These are phyloP conservation scores for Aspergillus intermedius DNA, from an alignment of 2,329 filamentous ascomycete species.

Conservation along the genomic window DNA sequence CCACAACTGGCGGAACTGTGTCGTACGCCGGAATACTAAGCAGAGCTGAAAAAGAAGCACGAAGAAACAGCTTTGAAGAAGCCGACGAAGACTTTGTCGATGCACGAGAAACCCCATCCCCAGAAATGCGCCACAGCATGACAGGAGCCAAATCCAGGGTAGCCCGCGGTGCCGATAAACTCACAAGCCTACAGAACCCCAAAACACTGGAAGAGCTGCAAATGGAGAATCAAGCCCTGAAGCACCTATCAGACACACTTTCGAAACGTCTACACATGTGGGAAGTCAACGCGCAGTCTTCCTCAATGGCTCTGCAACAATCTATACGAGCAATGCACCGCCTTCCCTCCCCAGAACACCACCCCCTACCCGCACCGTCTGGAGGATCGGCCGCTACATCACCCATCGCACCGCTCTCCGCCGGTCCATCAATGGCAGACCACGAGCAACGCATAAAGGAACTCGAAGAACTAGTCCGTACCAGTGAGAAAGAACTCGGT, in stretches of 20 bases:
- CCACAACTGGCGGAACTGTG: constrained; percentile 80
- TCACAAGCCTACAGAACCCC: constrained; percentile 30
- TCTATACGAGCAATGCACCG: constrained; percentile 55
- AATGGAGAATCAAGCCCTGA: constrained; percentile 80
- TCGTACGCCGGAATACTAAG: constrained; percentile 86
- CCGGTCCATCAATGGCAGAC: constrained; percentile 21
- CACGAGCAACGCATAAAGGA: constrained; percentile 54
- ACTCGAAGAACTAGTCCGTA: constrained; percentile 60
- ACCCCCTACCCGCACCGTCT: constrained; percentile 26
- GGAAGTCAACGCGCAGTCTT: constrained; percentile 84
- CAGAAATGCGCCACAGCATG: constrained; percentile 40
- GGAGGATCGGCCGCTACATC: constrained; percentile 21
- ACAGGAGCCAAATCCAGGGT: constrained; percentile 32
- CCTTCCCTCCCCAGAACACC: constrained; percentile 23
- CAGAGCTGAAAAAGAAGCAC: constrained; percentile 40
- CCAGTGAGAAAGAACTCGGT: constrained; percentile 55
- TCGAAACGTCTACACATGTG: constrained; percentile 86
- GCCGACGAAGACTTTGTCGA: constrained; percentile 86
- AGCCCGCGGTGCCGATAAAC: constrained; percentile 14
- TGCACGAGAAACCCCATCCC: constrained; percentile 61
- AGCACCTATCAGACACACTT: constrained; percentile 77
- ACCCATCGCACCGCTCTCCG: constrained; percentile 13
- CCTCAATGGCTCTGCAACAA: constrained; percentile 77
- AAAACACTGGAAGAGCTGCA: constrained; percentile 83
- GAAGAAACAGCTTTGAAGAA: constrained; percentile 49